Evolutionary conservation across 2,329 filamentous ascomycete species (phyloP).

Genomic region (Ascochyta clinopodiicola): DNA sequence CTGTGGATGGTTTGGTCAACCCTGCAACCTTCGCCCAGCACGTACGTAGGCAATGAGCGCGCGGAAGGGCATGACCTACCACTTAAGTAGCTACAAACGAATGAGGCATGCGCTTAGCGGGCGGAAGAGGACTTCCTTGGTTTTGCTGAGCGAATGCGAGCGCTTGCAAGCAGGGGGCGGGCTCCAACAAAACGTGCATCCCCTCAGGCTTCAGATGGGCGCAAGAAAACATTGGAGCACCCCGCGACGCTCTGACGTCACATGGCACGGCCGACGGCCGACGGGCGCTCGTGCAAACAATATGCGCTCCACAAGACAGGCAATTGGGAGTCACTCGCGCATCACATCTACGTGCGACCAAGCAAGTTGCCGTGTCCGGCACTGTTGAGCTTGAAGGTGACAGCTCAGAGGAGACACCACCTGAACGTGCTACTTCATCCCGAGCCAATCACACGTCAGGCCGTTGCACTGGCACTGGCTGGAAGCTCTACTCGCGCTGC

Average conservation of each 20-base stretch:
- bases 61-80: constrained; percentile 10
- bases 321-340: constrained; percentile 1
- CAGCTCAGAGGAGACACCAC: neutral
- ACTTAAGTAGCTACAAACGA: constrained; percentile 13
- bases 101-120: constrained; percentile 14
- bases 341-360: constrained; percentile 4
- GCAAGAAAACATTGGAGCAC: constrained; percentile 20
- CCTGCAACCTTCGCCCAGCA: neutral
- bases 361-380: neutral
- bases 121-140: constrained; percentile 21
- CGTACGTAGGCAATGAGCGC: constrained; percentile 8
- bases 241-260: constrained; percentile 19
- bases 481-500: constrained; percentile 3
- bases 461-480: neutral
- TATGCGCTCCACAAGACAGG: neutral
- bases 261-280: neutral
- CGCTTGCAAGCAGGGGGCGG: constrained; percentile 13
- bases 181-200: constrained; percentile 17
- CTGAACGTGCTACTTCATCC: neutral
- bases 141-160: constrained; percentile 18
- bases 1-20: constrained; percentile 15
- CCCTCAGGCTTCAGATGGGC: constrained; percentile 13
- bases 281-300: neutral
- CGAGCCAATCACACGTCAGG: constrained; percentile 8
- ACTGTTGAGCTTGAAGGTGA: neutral